Percentiles rank a stretch among this genome's conserved stretches.
Evolutionary conservation across 23 red algal species (phyloP).

Genomic region (Gracilaria vermiculophylla): DNA sequence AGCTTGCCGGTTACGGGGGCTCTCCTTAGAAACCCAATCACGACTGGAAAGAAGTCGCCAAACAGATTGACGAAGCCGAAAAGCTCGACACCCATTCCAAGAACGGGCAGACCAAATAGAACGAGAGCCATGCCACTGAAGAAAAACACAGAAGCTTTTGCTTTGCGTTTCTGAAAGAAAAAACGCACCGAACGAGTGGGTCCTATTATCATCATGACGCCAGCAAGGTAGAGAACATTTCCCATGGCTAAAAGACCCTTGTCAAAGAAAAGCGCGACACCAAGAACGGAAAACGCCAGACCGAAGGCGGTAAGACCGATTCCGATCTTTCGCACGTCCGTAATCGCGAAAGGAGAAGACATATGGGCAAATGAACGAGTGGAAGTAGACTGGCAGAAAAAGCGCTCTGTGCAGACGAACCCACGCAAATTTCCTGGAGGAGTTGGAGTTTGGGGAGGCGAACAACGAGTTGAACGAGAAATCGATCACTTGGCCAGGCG

Average conservation of each 20-base stretch:
- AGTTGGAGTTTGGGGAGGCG: background rate
- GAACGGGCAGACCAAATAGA: slow-evolving; percentile 82
- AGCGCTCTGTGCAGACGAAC: background rate
- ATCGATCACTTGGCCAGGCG: background rate
- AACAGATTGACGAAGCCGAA: slow-evolving; percentile 89
- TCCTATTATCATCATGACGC: slow-evolving; percentile 90
- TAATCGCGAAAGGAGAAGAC: slow-evolving; percentile 58
- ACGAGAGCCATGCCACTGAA: slow-evolving; percentile 89
- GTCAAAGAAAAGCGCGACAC: slow-evolving; percentile 92
- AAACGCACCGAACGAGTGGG: slow-evolving; percentile 89
- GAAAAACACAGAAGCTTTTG: slow-evolving; percentile 78
- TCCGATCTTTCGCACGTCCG: slow-evolving; percentile 85
- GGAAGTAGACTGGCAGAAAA: background rate
- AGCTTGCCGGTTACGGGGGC: slow-evolving; percentile 77
- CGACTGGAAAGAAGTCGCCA: slow-evolving; percentile 85
- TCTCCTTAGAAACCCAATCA: slow-evolving; percentile 73
- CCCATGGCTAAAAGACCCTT: slow-evolving; percentile 87
- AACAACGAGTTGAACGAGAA: background rate
- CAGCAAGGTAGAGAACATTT: slow-evolving; percentile 82
- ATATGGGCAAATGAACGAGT: background rate
- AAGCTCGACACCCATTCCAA: slow-evolving; percentile 80
- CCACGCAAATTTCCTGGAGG: background rate
- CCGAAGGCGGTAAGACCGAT: slow-evolving; percentile 91
- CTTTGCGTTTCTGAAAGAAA: slow-evolving; percentile 85
- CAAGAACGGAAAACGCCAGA: slow-evolving; percentile 81